Base-by-base conservation (phyloP, 768 basidiomycete species). In the Tylopilus felleus region DNA sequence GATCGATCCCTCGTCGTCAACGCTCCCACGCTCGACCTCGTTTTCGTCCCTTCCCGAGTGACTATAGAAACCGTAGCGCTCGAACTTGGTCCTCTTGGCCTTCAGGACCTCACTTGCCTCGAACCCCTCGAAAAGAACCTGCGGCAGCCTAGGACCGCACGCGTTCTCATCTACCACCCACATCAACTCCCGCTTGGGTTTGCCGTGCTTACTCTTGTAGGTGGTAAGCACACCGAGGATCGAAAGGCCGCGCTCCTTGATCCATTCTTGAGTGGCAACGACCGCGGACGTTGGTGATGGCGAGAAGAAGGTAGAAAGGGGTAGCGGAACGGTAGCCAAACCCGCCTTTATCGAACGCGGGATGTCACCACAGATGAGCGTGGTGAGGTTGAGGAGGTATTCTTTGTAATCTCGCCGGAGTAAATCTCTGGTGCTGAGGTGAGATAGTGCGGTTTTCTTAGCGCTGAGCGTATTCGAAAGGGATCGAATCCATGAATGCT, bases 321-420 rank as follows among this genome's bases (percentile, higher is more conserved):
- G 76, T 5, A 89, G 64, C 3, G 93, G 94, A 17, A 98, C 88
- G 4, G 92, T 89, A 1, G 91, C 81, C 13, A 99, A 73, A 6
- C 96, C 94, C 1, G 84, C 84, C 52, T 78, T 80, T 38, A 91
- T 73, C 8, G 72, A 64, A 27, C 70, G 62, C 8, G 63, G 54
- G 17, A 65, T 67, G 1, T 68, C 55, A 44, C 54, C 57, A 22
- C 51, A 47, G 33, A 69, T 44, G 29, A 57, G 46, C 12, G 59
- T 17, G 1, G 75, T 65, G 3, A 85, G 78, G 0, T 74, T 69
- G 53, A 82, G 70, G 1, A 70, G 66, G 64, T 93, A 96, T 59
- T 96, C 85, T 68, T 99, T 98, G 77, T 94, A 99, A 72, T 99
- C 97, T n/a, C 97, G 76, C 13, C 93, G 79, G 5, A 99, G 79